Percentiles rank a stretch among this genome's conserved stretches.
Conservation (phyloP, 805 yeast genomes). For the Metschnikowia bowlesiae region DNA sequence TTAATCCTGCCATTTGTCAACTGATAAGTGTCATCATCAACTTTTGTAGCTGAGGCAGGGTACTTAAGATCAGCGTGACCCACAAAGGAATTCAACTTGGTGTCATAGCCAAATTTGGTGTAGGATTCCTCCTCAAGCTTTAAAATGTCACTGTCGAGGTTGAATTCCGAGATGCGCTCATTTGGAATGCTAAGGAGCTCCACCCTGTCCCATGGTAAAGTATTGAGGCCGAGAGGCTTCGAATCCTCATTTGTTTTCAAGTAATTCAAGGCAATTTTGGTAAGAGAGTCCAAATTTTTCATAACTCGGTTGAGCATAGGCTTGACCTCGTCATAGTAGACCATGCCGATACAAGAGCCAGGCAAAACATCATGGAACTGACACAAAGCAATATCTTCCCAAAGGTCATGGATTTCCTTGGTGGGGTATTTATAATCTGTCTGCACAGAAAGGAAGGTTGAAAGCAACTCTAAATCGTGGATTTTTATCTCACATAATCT, state of each 20-base stretch:
- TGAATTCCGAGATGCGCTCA: constrained; percentile 13
- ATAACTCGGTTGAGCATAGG: constrained; percentile 66
- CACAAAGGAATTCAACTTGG: constrained; percentile 14
- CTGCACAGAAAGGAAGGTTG: constrained; percentile 65
- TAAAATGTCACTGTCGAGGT: constrained; percentile 5
- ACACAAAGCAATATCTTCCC: constrained; percentile 87
- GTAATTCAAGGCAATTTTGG: constrained; percentile 41
- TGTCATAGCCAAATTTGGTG: constrained; percentile 12
- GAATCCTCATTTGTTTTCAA: neutral
- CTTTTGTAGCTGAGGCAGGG: constrained; percentile 47
- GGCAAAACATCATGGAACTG: constrained; percentile 99
- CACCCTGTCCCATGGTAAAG: constrained; percentile 62
- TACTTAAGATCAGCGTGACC: constrained; percentile 21
- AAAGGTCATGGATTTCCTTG: constrained; percentile 58
- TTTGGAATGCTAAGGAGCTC: constrained; percentile 37
- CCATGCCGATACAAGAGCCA: constrained; percentile 92
- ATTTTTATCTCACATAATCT: constrained; percentile 69
- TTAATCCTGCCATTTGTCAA: constrained; percentile 59
- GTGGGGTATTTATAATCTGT: constrained; percentile 66
- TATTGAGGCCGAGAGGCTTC: constrained; percentile 33
- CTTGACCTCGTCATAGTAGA: constrained; percentile 75
- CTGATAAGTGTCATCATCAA: constrained; percentile 38
- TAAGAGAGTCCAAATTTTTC: constrained; percentile 48
- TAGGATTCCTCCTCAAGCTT: constrained; percentile 4
- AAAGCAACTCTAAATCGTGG: constrained; percentile 81